These are phyloP conservation scores for Leccinum longicurvipes DNA, from an alignment of 768 basidiomycete genomes.

Conservation along the genomic window DNA sequence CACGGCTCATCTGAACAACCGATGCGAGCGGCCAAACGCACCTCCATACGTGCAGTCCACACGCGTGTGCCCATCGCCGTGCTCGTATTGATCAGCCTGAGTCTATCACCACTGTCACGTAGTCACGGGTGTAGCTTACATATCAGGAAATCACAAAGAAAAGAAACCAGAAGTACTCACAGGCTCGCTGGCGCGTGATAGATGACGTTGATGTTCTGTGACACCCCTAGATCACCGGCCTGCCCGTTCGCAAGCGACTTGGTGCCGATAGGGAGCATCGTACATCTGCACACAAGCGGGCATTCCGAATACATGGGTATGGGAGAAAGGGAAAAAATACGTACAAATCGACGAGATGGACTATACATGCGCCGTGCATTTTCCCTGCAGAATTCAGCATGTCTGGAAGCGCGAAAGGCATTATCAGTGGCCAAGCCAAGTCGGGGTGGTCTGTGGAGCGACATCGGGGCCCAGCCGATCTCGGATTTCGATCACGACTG, in stretches of 20 bases:
- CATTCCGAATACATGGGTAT: background rate
- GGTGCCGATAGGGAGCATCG: slow-evolving; percentile 37
- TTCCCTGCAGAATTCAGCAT: slow-evolving; percentile 39
- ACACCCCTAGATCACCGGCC: slow-evolving; percentile 34
- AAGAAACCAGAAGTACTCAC: slow-evolving; percentile 26
- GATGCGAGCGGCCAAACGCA: slow-evolving; percentile 12
- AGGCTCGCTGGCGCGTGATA: slow-evolving; percentile 41
- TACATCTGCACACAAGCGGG: slow-evolving; percentile 33
- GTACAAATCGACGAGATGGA: slow-evolving; percentile 48
- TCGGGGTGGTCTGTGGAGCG: background rate
- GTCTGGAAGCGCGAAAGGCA: slow-evolving; percentile 32
- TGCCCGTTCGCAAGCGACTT: slow-evolving; percentile 34
- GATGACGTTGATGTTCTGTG: slow-evolving; percentile 43
- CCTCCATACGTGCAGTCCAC: slow-evolving; percentile 40
- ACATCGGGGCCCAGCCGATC: background rate
- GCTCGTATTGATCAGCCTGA: slow-evolving; percentile 42
- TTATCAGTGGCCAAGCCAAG: background rate
- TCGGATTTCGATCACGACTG: background rate
- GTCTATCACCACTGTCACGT: slow-evolving; percentile 42
- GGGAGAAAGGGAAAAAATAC: background rate
- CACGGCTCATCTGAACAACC: background rate
- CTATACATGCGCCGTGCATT: slow-evolving; percentile 41
- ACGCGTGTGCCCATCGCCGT: slow-evolving; percentile 29
- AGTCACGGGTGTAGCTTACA: background rate
- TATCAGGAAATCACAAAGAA: background rate